Base-by-base conservation (phyloP, 495 filamentous ascomycete species). In the Penicillium waksmanii region DNA sequence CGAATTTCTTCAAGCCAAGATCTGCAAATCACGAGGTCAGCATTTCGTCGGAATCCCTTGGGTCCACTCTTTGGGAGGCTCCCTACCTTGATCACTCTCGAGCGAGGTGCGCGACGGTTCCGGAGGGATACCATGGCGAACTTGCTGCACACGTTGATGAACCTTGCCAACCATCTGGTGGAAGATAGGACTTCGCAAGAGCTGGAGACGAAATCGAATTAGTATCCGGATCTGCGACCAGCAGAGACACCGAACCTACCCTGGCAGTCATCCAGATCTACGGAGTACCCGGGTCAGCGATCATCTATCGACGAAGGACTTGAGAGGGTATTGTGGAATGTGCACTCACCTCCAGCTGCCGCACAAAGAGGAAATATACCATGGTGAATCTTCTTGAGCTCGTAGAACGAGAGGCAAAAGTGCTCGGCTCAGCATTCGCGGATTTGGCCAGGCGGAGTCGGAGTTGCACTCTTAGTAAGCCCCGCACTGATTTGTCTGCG, bases 121-220 rank as follows among this genome's bases (percentile, higher is more conserved):
- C n/a, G 79, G 77, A 60, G 86, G 83, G 55, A 80, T 73, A 17
- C 84, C 84, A 64, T 84, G 78, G 33, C 68, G 74, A 40, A 80
- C 48, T 46, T 82, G 77, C 48, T 82, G 80, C 27, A 88, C 68
- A 42, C 73, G 77, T 44, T 80, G 78, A 67, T 88, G 82, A 15
- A 87, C 72, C 59, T 66, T 69, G 17, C 79, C 75, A n/a, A 88
- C 86, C 55, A 73, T 74, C 12, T 81, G 75, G 66, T 88, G 86
- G 67, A 87, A 89, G 38, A 77, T 65, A 5, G 81, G 83, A 66
- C 85, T 88, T 55, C 70, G 64, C 47, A 88, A 76, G 54, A 89
- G 82, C 86, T 88, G 67, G 51, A 52, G 46, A 12, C 43, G 68
- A 55, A 1, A 12, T 40, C 43, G 7, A n/a, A 19, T 48, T 48